Percentiles rank a stretch among this genome's conserved stretches.
Conservation (phyloP, 371 early-diverging fungal genomes). For the Rhizopus delemar region DNA sequence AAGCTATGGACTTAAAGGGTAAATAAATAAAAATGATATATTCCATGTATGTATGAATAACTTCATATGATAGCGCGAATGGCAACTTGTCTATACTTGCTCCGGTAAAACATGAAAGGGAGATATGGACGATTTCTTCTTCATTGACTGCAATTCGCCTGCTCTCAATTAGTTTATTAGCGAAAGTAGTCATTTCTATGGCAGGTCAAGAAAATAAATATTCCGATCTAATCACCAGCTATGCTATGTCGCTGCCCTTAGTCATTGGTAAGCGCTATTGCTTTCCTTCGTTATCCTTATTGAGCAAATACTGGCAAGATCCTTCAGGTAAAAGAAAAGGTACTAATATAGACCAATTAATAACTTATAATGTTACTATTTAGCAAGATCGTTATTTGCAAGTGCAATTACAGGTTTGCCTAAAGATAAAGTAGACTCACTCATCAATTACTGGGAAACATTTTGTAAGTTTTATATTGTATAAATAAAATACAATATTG, state of each 20-base stretch:
- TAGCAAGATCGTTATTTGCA: conserved; percentile 50
- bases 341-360: neutral
- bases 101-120: conserved; percentile 35
- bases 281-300: conserved; percentile 70
- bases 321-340: conserved; percentile 55
- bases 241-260: conserved; percentile 57
- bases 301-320: conserved; percentile 88
- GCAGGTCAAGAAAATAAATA: conserved; percentile 55
- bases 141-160: conserved; percentile 63
- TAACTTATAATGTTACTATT: neutral
- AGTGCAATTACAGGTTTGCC: conserved; percentile 47
- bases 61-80: conserved; percentile 28
- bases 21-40: conserved; percentile 12
- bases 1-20: conserved; percentile 68
- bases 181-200: conserved; percentile 49
- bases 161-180: conserved; percentile 59
- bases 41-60: neutral
- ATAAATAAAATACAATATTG: neutral
- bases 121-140: conserved; percentile 63
- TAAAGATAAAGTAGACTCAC: conserved; percentile 41
- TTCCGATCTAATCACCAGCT: conserved; percentile 48
- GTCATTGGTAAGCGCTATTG: conserved; percentile 54
- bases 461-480: conserved; percentile 40
- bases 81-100: conserved; percentile 65
- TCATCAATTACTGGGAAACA: conserved; percentile 68